Conservation (phyloP, 495 filamentous ascomycete genomes). For the Lophiotrema nucula region DNA sequence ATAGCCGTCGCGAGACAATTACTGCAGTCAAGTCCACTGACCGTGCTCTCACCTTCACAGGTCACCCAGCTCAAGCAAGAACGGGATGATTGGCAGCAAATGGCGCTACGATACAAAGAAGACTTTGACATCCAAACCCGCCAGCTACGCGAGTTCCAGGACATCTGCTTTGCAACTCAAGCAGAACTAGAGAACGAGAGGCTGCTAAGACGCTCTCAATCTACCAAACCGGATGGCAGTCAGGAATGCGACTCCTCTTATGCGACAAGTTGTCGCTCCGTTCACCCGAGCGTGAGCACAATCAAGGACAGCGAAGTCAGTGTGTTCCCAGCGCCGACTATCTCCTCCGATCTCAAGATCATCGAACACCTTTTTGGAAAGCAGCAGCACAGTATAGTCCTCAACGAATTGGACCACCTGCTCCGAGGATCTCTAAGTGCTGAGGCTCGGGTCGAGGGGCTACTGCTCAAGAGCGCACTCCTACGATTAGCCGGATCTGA, state of each 20-base stretch:
- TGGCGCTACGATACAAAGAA: constrained; percentile 4
- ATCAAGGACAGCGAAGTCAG: too few species aligned
- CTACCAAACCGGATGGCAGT: too few species aligned
- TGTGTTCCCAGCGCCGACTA: not conserved
- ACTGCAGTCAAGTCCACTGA: too few species aligned
- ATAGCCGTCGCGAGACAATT: too few species aligned
- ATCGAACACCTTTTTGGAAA: not conserved
- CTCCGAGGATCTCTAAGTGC: not conserved
- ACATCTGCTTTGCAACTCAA: constrained; percentile 18
- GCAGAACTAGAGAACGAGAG: constrained; percentile 25
- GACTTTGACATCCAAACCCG: constrained; percentile 8
- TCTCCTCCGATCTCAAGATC: not conserved
- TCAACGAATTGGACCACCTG: constrained; percentile 7
- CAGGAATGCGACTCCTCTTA: not conserved
- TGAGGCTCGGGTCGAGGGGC: constrained; percentile 7
- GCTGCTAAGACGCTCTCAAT: too few species aligned
- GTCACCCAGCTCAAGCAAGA: constrained; percentile 16
- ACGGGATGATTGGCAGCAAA: constrained; percentile 3
- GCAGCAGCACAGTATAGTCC: not conserved
- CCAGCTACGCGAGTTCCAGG: constrained; percentile 7
- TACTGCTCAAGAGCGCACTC: constrained; percentile 15
- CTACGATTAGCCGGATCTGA: not conserved
- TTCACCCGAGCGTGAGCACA: too few species aligned
- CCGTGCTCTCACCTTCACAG: too few species aligned
- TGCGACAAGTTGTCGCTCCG: too few species aligned